Conservation (phyloP, 2,329 filamentous ascomycete species). For the Pseudocercospora pini-densiflorae region DNA sequence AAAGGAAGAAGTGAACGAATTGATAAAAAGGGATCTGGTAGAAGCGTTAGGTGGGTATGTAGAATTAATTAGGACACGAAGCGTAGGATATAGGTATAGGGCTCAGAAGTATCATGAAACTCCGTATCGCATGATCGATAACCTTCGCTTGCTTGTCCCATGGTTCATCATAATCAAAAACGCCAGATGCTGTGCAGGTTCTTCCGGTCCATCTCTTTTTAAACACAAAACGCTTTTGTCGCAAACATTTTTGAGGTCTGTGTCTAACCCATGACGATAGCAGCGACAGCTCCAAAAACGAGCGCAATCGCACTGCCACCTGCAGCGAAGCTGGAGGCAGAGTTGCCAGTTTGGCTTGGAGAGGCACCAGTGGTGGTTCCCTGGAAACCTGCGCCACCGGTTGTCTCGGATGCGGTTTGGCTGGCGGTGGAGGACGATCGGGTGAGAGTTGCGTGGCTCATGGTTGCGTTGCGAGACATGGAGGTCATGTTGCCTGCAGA, state of each 20-base stretch:
- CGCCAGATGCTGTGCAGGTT: neutral
- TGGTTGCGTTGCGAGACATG: slow-evolving; percentile 37
- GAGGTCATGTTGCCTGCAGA: slow-evolving; percentile 14
- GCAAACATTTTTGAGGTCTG: too few relatives aligned
- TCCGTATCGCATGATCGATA: too few relatives aligned
- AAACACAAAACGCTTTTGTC: neutral
- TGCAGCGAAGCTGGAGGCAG: slow-evolving; percentile 21
- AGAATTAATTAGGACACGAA: too few relatives aligned
- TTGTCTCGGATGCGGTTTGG: slow-evolving; percentile 12
- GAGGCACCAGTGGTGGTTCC: slow-evolving; percentile 18
- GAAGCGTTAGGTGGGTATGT: too few relatives aligned
- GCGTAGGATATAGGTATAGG: too few relatives aligned
- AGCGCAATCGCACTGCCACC: slow-evolving; percentile 46
- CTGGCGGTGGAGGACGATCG: slow-evolving; percentile 16
- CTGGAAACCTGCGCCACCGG: slow-evolving; percentile 24
- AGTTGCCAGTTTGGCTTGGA: slow-evolving; percentile 20
- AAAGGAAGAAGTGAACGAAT: too few relatives aligned
- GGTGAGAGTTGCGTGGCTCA: slow-evolving; percentile 31
- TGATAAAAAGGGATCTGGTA: too few relatives aligned
- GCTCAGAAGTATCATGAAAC: too few relatives aligned
- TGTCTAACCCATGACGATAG: slow-evolving; percentile 39
- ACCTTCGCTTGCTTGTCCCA: too few relatives aligned
- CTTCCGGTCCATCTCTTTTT: too few relatives aligned
- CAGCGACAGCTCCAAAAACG: slow-evolving; percentile 47
- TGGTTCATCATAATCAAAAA: too few relatives aligned